Percentiles rank a stretch among this genome's conserved stretches.
These are phyloP conservation scores for Avena eriantha DNA, from an alignment of 176 grass and related monocot genomes.

Conservation along the genomic window DNA sequence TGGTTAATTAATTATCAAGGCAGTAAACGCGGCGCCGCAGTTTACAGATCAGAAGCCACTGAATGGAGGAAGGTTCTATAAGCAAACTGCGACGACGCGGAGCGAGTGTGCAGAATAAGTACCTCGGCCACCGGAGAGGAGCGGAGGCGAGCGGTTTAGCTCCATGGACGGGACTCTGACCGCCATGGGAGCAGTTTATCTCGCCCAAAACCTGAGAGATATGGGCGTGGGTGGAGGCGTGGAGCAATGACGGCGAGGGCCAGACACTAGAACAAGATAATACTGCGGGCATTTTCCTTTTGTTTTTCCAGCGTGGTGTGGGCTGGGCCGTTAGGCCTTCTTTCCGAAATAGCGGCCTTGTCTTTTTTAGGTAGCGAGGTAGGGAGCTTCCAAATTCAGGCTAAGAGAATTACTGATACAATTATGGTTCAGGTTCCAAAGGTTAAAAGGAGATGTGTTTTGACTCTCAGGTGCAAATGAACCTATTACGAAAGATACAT, in stretches of 20 bases:
- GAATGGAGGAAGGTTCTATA: not conserved
- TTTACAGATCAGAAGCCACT: not conserved
- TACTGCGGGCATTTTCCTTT: not conserved
- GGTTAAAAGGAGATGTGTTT: no score
- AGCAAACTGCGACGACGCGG: not conserved
- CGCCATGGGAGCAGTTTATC: conserved; percentile 46
- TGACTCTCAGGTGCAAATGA: no score
- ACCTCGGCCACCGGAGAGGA: conserved; percentile 50
- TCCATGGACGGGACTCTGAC: conserved; percentile 49
- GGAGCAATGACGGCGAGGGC: conserved; percentile 13
- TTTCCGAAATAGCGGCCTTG: not conserved
- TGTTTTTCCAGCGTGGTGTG: not conserved
- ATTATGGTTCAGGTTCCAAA: no score
- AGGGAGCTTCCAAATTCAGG: no score
- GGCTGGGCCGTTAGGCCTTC: not conserved
- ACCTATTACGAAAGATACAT: no score
- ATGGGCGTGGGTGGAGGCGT: no score
- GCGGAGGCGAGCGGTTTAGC: conserved; percentile 48
- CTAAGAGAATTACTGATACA: no score
- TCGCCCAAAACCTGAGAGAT: not conserved
- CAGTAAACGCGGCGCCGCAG: not conserved
- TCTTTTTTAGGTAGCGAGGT: no score
- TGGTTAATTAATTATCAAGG: not conserved
- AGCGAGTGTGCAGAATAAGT: not conserved
- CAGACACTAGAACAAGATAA: conserved; percentile 13